Evolutionary conservation across 495 filamentous ascomycete species (phyloP).

Genomic region (Hyaloscypha hepaticicola): DNA sequence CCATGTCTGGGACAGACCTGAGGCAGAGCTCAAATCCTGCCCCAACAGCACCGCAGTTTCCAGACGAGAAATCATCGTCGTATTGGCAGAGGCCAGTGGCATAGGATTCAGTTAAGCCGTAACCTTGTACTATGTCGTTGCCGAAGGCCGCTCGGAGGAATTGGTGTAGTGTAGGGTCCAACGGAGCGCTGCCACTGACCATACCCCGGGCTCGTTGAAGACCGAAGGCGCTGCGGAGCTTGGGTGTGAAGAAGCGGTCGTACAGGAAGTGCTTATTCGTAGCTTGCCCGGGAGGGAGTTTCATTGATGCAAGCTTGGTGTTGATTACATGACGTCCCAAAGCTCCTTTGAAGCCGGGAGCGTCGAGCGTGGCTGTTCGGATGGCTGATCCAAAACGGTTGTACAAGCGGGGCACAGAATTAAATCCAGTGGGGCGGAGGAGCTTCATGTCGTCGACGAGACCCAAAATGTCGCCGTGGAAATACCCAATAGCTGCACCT

Average conservation of each 20-base stretch:
- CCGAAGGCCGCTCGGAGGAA: conserved; percentile 84
- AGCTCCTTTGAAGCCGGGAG: conserved; percentile 77
- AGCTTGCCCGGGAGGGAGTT: conserved; percentile 64
- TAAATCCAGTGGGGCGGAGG: conserved; percentile 77
- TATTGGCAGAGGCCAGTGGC: conserved; percentile 70
- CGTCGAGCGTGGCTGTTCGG: conserved; percentile 71
- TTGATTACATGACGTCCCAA: conserved; percentile 77
- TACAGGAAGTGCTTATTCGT: conserved; percentile 83
- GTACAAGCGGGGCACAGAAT: conserved; percentile 88
- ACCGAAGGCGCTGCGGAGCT: conserved; percentile 78
- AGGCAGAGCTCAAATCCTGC: conserved; percentile 75
- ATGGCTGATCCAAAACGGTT: conserved; percentile 87
- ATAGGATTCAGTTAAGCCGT: conserved; percentile 95
- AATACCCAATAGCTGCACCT: conserved; percentile 83
- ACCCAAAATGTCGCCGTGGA: conserved; percentile 86
- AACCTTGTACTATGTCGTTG: conserved; percentile 83
- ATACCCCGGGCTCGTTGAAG: conserved; percentile 70
- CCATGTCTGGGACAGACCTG: conserved; percentile 88
- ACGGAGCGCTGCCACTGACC: conserved; percentile 86
- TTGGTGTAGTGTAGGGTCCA: conserved; percentile 82
- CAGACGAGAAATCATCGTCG: conserved; percentile 64
- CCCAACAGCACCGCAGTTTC: conserved; percentile 77
- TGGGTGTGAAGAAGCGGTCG: conserved; percentile 90
- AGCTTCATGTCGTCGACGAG: conserved; percentile 90
- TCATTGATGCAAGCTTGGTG: conserved; percentile 76